Evolutionary conservation across 1,284 basidiomycete genomes (phyloP).

Genomic region (Lentinus polychrous): DNA sequence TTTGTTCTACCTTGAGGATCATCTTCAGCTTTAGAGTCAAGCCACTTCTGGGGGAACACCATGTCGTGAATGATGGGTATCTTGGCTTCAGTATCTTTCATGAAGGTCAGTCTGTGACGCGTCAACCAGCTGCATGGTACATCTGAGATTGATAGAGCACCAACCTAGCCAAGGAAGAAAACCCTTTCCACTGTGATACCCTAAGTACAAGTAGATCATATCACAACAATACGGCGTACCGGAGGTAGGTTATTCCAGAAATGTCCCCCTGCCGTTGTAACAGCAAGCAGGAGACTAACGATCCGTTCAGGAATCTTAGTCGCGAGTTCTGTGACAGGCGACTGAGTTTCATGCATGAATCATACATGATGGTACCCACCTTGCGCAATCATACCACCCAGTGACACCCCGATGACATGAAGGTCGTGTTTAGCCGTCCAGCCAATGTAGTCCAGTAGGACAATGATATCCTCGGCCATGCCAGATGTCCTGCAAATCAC

Average conservation of each 20-base stretch:
- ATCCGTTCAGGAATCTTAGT: constrained; percentile 62
- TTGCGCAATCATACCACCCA: constrained; percentile 86
- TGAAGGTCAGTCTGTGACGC: constrained; percentile 34
- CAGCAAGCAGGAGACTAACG: constrained; percentile 56
- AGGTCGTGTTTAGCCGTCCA: constrained; percentile 62
- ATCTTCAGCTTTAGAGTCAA: constrained; percentile 41
- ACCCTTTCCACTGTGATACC: constrained; percentile 21
- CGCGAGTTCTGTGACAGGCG: constrained; percentile 46
- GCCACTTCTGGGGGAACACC: constrained; percentile 56
- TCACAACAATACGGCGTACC: constrained; percentile 29
- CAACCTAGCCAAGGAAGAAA: constrained; percentile 31
- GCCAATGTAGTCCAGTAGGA: constrained; percentile 62
- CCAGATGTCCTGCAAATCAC: constrained; percentile 47
- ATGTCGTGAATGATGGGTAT: constrained; percentile 51
- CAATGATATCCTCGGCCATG: constrained; percentile 75
- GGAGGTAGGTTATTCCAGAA: constrained; percentile 54
- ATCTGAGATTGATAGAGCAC: background rate
- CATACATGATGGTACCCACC: constrained; percentile 30
- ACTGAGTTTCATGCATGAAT: background rate
- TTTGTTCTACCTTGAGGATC: constrained; percentile 58
- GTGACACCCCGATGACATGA: constrained; percentile 73
- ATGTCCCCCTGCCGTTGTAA: constrained; percentile 63
- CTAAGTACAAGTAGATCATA: background rate
- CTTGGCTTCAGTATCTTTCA: constrained; percentile 42
- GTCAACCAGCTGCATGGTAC: background rate